phyloP scores from a whole-genome alignment of 176 grass and related monocot genomes.

The Urochloa ruziziensis region DNA sequence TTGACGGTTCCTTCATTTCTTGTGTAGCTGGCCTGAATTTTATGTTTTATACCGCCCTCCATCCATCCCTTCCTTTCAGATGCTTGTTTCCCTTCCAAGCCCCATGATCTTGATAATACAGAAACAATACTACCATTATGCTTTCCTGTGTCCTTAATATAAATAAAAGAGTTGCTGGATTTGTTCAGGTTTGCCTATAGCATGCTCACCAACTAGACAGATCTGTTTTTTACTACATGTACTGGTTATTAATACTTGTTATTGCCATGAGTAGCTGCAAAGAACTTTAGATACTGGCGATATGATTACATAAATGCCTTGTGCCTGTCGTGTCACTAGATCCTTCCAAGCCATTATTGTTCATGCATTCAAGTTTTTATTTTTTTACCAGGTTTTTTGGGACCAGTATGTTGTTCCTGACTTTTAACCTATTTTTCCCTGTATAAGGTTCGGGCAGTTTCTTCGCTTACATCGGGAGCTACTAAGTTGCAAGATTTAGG shows the following conservation, averaged over 20 bases:
- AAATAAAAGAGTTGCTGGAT: neutral
- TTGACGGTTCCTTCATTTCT: neutral
- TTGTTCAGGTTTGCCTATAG: constrained; percentile 13
- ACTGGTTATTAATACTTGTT: neutral
- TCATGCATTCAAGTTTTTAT: neutral
- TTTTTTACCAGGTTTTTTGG: neutral
- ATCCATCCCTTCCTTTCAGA: neutral
- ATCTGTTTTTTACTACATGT: neutral
- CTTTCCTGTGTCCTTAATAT: neutral
- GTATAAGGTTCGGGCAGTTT: constrained; percentile 44
- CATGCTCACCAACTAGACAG: neutral
- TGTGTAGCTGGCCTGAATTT: neutral
- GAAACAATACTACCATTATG: constrained; percentile 1
- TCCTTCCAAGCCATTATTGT: neutral
- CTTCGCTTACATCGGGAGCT: constrained; percentile 33
- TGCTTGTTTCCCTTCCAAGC: neutral
- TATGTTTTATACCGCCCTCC: neutral
- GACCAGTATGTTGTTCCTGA: constrained; percentile 25
- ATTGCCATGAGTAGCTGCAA: too few relatives aligned
- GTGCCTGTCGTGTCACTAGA: constrained; percentile 12
- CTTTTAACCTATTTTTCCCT: neutral
- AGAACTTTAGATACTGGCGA: neutral
- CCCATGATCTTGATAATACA: constrained; percentile 18
- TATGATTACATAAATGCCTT: constrained; percentile 13
- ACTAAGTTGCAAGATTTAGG: constrained; percentile 40